Evolutionary conservation across 306 rosid species (phyloP), one percentile per base, ranked within the genome.

Genomic region (Hippophae gyantsensis): DNA sequence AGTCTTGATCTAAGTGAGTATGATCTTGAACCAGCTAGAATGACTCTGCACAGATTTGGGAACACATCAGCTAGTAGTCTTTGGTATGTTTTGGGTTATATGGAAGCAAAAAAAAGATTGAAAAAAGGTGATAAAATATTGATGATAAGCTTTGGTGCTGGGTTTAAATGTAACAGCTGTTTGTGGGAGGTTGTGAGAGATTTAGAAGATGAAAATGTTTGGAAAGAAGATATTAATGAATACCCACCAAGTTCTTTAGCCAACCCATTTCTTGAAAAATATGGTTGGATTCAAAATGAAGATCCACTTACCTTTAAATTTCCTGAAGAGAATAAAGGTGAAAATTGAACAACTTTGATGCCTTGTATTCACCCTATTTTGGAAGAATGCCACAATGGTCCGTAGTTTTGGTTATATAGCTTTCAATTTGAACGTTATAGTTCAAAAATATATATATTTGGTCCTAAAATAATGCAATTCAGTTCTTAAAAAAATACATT

Each of bases 131-230:
- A 88, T 6, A 70, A 74, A 51, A 73, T 84, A 12, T 67, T 88
- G 42, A 88, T 88, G 96, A 80, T 81, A 2, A 83, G 96, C 32
- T 84, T 88, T 46, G 96, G 96, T 43, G 96, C 96, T 1, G 89
- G 96, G 3, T 84, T 84, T 57, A 84, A 80, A 85, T 84, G 89
- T 71, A 88, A 88, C 62, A 84, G 77, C 60, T 84, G 89, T 73
- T 81, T 84, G 56, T 88, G 94, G 96, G 96, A 82, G 64, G 94
- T 84, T 0, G 54, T 74, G 84, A 80, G 18, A 68, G 81, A 84
- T 55, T 52, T 88, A 72, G 72, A 70, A 14, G 78, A 78, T 56
- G n/a, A 62, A 10, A 88, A 88, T 70, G 89, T 71, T 26, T 88
- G 96, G 96, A 54, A 70, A 54, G 81, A 77, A 13, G 76, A 79